phyloP scores from a whole-genome alignment of 345 rosid genomes.

The Theobroma cacao region DNA sequence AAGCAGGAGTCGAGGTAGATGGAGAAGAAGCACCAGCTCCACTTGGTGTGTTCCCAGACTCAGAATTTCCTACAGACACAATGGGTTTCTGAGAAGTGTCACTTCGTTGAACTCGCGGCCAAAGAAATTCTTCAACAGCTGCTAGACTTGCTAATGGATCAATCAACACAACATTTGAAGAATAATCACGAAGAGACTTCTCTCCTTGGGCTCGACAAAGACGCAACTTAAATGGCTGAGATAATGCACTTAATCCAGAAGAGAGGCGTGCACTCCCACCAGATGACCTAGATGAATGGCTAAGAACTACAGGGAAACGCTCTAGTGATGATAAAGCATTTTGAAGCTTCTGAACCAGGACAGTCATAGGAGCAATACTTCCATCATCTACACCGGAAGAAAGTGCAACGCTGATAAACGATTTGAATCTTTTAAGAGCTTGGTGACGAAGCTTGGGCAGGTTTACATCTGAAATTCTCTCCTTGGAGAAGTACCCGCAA shows the following conservation, averaged over 20 bases:
- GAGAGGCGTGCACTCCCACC: conserved; percentile 93
- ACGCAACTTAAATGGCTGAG: conserved; percentile 95
- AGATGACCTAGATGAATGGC: conserved; percentile 87
- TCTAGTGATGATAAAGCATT: conserved; percentile 90
- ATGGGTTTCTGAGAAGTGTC: conserved; percentile 77
- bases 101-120: conserved; percentile 93
- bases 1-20: conserved; percentile 68
- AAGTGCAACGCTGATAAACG: conserved; percentile 75
- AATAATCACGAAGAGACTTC: conserved; percentile 90
- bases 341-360: conserved; percentile 96
- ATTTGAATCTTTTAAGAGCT: conserved; percentile 74
- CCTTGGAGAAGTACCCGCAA: conserved; percentile 83
- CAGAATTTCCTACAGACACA: conserved; percentile 66
- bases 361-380: conserved; percentile 61
- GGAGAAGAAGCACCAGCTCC: conserved; percentile 83
- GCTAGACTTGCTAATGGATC: conserved; percentile 98
- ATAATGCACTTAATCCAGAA: conserved; percentile 89
- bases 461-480: conserved; percentile 73
- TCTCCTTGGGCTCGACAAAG: conserved; percentile 93
- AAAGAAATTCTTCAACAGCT: conserved; percentile 94
- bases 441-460: conserved; percentile 82
- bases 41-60: conserved; percentile 50
- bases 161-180: conserved; percentile 90
- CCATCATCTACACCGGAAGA: conserved; percentile 51
- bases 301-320: conserved; percentile 94